Conservation (phyloP, 1,284 basidiomycete species). For the Sutorius eximius region DNA sequence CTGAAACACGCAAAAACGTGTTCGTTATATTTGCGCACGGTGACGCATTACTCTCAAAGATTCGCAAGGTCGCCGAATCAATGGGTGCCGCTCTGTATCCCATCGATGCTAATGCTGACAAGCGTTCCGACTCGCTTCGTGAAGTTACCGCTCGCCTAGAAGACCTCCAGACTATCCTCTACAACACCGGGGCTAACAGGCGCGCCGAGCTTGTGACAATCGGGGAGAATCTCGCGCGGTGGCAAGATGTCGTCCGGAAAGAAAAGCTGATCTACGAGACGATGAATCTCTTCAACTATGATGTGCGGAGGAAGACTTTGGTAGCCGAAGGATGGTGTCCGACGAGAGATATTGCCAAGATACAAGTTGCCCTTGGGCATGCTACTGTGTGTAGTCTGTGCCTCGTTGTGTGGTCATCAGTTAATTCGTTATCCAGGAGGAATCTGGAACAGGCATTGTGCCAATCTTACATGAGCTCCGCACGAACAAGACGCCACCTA, state of each 20-base stretch:
- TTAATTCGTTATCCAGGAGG: slow-evolving; percentile 57
- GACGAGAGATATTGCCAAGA: slow-evolving; percentile 82
- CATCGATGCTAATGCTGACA: slow-evolving; percentile 92
- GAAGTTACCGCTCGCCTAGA: slow-evolving; percentile 91
- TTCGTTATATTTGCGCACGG: slow-evolving; percentile 99
- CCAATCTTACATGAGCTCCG: slow-evolving; percentile 91
- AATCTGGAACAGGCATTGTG: slow-evolving; percentile 89
- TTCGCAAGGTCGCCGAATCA: slow-evolving; percentile 96
- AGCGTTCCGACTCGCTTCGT: slow-evolving; percentile 85
- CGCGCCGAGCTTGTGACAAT: slow-evolving; percentile 85
- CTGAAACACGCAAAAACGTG: slow-evolving; percentile 92
- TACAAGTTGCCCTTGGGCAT: slow-evolving; percentile 87
- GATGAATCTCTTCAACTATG: slow-evolving; percentile 93
- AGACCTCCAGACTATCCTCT: slow-evolving; percentile 88
- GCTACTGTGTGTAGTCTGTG: slow-evolving; percentile 68
- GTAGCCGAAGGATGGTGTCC: slow-evolving; percentile 99
- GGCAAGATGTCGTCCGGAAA: slow-evolving; percentile 93
- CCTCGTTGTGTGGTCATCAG: background rate
- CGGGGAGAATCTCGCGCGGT: slow-evolving; percentile 84
- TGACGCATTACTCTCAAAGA: slow-evolving; percentile 90
- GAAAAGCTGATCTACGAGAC: slow-evolving; percentile 97
- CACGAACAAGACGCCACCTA: slow-evolving; percentile 92
- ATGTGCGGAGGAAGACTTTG: slow-evolving; percentile 90
- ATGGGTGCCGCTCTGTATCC: slow-evolving; percentile 98
- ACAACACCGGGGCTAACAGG: slow-evolving; percentile 86